Evolutionary conservation across 352 stramenopile genomes (phyloP), one percentile per base, ranked within the genome.

Genomic region (Phytophthora pistaciae): DNA sequence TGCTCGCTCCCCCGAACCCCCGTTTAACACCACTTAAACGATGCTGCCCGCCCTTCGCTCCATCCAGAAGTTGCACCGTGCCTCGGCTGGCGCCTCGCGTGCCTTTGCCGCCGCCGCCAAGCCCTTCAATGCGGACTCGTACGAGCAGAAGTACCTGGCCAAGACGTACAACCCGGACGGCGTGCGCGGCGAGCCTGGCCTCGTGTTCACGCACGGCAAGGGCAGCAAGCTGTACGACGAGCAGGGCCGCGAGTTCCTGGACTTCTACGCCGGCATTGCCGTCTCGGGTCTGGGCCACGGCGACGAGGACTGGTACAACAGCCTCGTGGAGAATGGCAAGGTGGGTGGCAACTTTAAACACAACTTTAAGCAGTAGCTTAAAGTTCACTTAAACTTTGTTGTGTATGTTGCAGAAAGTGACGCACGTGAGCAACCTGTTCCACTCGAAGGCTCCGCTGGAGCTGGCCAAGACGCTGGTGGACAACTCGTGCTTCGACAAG

Each of bases 391-490:
- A 31, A 31, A n/a, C 2, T 31, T 55, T 27, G 2, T 52, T 52
- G 8, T n/a, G 0, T 16, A 23, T 55, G 48, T n/a, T 29, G 21
- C 48, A 55, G 66, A 86, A 94, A 46, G 70, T 99, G 16, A 96
- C 98, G 72, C 98, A 99, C 72, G 94, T 98, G 65, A 97, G 83
- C 81, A 99, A 99, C 79, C 82, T 99, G 55, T 99, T 99, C 83
- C 98, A 98, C 72, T 98, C 97, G 18, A 85, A 92, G n/a, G 79
- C 94, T 46, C 96, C 98, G 60, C 92, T 97, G 31, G 78, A 96
- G 52, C 82, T 99, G 23, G 98, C 97, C 23, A 91, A 98, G 71
- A 98, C 88, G 79, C 85, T 99, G 6, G 93, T 98, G 62, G 90
- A 98, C 66, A 98, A 99, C 74, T 98, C 92, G n/a, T 87, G 85